Percentiles rank a stretch among this genome's conserved stretches.
Conservation (phyloP, 208 protist species). For the Leishmania tarentolae region DNA sequence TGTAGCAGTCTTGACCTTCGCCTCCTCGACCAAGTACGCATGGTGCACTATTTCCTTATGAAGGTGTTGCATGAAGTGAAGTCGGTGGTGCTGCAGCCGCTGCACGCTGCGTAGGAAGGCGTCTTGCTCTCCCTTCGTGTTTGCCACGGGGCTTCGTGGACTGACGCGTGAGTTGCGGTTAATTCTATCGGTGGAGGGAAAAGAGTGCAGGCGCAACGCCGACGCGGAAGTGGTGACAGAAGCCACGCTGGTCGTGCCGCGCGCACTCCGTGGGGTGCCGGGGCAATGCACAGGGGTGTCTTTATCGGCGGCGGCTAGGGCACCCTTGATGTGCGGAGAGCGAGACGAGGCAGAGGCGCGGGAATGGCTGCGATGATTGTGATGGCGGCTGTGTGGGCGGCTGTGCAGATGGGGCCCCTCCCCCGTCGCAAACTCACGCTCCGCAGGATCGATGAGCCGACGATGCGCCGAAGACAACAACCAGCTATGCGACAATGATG, state of each 20-base stretch:
- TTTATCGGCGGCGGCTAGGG: not conserved
- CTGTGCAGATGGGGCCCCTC: constrained; percentile 7
- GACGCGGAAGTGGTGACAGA: not conserved
- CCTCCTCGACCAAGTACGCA: constrained; percentile 77
- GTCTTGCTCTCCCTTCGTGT: constrained; percentile 36
- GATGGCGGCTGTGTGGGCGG: constrained; percentile 8
- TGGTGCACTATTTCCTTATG: constrained; percentile 87
- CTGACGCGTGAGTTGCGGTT: constrained; percentile 35
- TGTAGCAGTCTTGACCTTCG: constrained; percentile 46
- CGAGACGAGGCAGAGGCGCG: constrained; percentile 4
- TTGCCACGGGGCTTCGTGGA: constrained; percentile 32
- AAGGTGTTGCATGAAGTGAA: constrained; percentile 85
- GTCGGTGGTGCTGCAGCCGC: constrained; percentile 80
- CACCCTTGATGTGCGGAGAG: constrained; percentile 3
- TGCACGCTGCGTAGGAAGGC: constrained; percentile 59
- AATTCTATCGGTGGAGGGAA: constrained; percentile 9
- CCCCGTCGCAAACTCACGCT: constrained; percentile 35
- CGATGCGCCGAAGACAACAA: constrained; percentile 14
- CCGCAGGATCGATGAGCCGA: constrained; percentile 20
- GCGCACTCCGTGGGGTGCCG: constrained; percentile 5
- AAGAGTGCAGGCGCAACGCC: constrained; percentile 8
- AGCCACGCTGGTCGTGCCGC: not conserved
- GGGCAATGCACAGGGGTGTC: not conserved
- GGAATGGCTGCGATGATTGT: constrained; percentile 13
- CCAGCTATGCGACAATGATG: not conserved